phyloP scores from a whole-genome alignment of 163 green algal species.

The Botryococcus braunii region DNA sequence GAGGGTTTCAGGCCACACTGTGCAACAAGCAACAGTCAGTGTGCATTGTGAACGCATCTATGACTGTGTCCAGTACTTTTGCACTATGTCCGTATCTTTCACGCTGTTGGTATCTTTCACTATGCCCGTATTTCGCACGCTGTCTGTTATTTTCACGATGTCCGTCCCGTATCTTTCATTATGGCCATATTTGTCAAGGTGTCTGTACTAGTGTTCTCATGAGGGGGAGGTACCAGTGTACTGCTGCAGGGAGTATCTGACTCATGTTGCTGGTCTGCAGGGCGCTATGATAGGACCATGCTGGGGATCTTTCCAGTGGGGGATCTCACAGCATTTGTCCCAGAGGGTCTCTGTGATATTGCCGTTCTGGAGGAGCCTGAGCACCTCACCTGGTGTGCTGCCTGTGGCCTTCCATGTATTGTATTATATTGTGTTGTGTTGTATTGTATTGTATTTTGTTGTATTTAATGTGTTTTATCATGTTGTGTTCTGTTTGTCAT shows the following conservation, averaged over 20 bases:
- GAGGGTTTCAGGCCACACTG: no score
- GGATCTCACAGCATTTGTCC: constrained; percentile 68
- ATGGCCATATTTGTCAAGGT: neutral
- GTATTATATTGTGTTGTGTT: no score
- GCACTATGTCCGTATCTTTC: neutral
- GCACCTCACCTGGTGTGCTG: constrained; percentile 68
- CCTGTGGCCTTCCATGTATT: no score
- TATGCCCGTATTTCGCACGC: neutral
- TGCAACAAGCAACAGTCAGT: no score
- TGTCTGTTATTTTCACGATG: neutral
- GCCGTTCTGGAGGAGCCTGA: constrained; percentile 98
- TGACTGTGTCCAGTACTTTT: no score
- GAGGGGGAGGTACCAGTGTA: constrained; percentile 51
- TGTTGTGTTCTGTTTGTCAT: no score
- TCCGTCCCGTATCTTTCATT: neutral
- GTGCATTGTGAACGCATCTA: no score
- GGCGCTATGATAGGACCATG: constrained; percentile 28
- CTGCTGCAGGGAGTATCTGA: neutral
- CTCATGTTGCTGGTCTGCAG: constrained; percentile 18
- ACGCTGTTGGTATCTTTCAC: neutral
- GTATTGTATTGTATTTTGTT: no score
- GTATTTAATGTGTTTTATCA: no score
- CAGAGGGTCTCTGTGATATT: constrained; percentile 63
- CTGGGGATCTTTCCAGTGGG: constrained; percentile 85
- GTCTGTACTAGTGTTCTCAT: constrained; percentile 52